Evolutionary conservation across 768 basidiomycete species (phyloP).

Genomic region (Astraeus odoratus): DNA sequence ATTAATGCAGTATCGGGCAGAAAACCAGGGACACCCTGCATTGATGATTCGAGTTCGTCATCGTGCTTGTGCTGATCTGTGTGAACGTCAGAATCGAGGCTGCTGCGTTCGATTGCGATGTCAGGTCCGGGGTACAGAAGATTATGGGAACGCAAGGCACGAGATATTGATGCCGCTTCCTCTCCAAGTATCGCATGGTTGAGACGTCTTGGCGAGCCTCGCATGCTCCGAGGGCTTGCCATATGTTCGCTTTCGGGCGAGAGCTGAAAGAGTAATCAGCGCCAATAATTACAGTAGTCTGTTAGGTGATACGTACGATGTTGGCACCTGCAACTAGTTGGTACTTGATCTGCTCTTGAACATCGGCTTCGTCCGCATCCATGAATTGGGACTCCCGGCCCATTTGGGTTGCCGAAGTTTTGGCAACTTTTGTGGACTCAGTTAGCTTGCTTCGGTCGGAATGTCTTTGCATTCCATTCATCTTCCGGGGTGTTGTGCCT

Average conservation of each 20-base stretch:
- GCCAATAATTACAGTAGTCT: not conserved
- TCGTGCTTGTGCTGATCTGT: slow-evolving; percentile 46
- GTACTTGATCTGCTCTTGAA: slow-evolving; percentile 82
- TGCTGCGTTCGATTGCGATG: slow-evolving; percentile 36
- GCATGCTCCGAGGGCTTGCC: slow-evolving; percentile 61
- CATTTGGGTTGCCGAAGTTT: slow-evolving; percentile 36
- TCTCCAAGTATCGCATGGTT: slow-evolving; percentile 29
- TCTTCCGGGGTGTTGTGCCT: slow-evolving; percentile 54
- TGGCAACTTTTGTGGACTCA: slow-evolving; percentile 23
- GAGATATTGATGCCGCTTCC: slow-evolving; percentile 33
- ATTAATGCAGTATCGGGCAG: slow-evolving; percentile 47
- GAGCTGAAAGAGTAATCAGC: slow-evolving; percentile 39
- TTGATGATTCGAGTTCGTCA: slow-evolving; percentile 51
- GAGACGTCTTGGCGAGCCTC: slow-evolving; percentile 58
- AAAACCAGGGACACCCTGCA: slow-evolving; percentile 15
- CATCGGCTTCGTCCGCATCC: slow-evolving; percentile 82
- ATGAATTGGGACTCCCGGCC: slow-evolving; percentile 76
- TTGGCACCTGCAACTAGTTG: slow-evolving; percentile 71
- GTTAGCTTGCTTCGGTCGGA: slow-evolving; percentile 26
- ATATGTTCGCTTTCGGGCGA: slow-evolving; percentile 52
- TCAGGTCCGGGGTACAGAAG: slow-evolving; percentile 39
- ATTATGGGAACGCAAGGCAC: slow-evolving; percentile 35
- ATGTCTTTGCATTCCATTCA: slow-evolving; percentile 34
- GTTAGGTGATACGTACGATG: slow-evolving; percentile 49
- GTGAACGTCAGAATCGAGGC: slow-evolving; percentile 39